Percentiles rank a stretch among this genome's conserved stretches.
Conservation (phyloP, 768 basidiomycete genomes). For the Auricularia auricula-judae region DNA sequence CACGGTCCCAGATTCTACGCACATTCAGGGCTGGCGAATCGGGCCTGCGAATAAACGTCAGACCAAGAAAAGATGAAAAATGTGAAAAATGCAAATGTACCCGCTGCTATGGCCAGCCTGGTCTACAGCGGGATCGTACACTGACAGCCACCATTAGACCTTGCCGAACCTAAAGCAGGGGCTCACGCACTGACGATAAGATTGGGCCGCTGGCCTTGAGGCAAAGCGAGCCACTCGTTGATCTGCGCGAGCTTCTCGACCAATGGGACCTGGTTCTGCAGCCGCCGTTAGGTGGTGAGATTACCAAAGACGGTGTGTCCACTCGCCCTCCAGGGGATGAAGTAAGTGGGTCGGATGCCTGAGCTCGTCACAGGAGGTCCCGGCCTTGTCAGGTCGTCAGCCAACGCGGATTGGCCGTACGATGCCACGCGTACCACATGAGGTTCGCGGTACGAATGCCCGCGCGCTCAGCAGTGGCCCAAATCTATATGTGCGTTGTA, state of each 20-base stretch:
- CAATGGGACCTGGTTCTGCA: slow-evolving; percentile 49
- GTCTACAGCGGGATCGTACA: slow-evolving; percentile 77
- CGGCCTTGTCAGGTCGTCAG: slow-evolving; percentile 38
- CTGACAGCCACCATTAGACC: slow-evolving; percentile 25
- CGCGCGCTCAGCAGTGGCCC: slow-evolving; percentile 75
- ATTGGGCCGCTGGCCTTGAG: slow-evolving; percentile 58
- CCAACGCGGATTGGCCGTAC: not conserved
- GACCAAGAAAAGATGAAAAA: slow-evolving; percentile 3
- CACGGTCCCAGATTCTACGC: not conserved
- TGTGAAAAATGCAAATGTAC: slow-evolving; percentile 49
- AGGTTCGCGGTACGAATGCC: slow-evolving; percentile 72
- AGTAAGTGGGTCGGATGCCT: slow-evolving; percentile 62
- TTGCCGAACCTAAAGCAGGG: not conserved
- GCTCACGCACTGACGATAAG: slow-evolving; percentile 54
- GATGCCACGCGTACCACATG: slow-evolving; percentile 62
- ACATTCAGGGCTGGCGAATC: not conserved
- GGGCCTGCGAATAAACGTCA: not conserved
- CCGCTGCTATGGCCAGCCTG: slow-evolving; percentile 72
- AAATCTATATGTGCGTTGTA: slow-evolving; percentile 44
- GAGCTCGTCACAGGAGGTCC: slow-evolving; percentile 64
- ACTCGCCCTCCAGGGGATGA: slow-evolving; percentile 64
- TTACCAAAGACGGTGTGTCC: slow-evolving; percentile 2
- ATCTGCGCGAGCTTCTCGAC: slow-evolving; percentile 67
- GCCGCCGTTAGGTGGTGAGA: not conserved
- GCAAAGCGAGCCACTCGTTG: slow-evolving; percentile 73